A percentile compares a stretch with the other conserved stretches of the same genome.
These are phyloP conservation scores for Hanseniaspora occidentalis DNA, from an alignment of 805 yeast species.

Conservation along the genomic window DNA sequence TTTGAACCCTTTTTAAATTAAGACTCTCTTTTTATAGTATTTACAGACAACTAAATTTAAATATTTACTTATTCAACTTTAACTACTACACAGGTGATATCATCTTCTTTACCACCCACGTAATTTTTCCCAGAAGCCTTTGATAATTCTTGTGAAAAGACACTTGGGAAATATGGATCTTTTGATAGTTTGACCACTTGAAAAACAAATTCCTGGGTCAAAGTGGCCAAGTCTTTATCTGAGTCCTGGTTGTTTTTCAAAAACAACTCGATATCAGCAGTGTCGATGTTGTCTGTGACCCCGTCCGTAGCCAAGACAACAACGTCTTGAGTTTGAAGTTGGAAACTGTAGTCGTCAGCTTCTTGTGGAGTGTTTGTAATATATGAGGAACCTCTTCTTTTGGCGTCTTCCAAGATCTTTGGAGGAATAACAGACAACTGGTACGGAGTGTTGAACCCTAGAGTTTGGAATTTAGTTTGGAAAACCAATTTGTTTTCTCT, in stretches of 20 bases:
- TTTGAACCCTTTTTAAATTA: background rate
- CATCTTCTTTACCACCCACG: slow-evolving; percentile 93
- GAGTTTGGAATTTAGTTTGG: slow-evolving; percentile 68
- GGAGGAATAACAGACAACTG: slow-evolving; percentile 80
- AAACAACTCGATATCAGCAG: slow-evolving; percentile 58
- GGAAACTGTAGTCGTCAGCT: slow-evolving; percentile 56
- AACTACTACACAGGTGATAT: slow-evolving; percentile 72
- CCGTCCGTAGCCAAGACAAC: slow-evolving; percentile 90
- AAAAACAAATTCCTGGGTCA: slow-evolving; percentile 45
- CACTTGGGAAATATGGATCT: slow-evolving; percentile 67
- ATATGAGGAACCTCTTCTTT: slow-evolving; percentile 43
- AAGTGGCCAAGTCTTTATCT: slow-evolving; percentile 28
- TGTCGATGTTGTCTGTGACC: slow-evolving; percentile 70
- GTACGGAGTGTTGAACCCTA: slow-evolving; percentile 83
- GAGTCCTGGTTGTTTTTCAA: slow-evolving; percentile 36
- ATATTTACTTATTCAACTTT: slow-evolving; percentile 32
- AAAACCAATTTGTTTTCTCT: slow-evolving; percentile 48
- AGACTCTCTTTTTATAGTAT: background rate
- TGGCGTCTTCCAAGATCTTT: slow-evolving; percentile 40
- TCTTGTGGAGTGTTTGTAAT: slow-evolving; percentile 58
- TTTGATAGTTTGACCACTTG: slow-evolving; percentile 58
- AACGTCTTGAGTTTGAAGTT: slow-evolving; percentile 59
- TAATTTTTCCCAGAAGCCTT: slow-evolving; percentile 54
- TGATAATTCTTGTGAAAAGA: slow-evolving; percentile 70
- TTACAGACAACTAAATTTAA: background rate